phyloP scores from a whole-genome alignment of 257 asterid genomes.

The Eustoma russellianum region DNA sequence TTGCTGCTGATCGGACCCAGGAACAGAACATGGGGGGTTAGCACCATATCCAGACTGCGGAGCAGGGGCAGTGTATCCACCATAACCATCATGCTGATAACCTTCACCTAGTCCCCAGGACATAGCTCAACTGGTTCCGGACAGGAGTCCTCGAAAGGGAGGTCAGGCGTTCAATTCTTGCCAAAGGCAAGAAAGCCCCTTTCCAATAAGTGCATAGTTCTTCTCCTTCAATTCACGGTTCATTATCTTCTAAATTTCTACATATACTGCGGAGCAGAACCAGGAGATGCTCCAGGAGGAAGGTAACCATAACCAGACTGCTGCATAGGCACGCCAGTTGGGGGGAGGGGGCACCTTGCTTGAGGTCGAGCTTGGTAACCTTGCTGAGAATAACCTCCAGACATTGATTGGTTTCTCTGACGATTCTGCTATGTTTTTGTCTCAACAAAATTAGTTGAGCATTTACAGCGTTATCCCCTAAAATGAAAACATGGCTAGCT shows the following conservation, averaged over 20 bases:
- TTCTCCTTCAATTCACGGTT: too few species aligned
- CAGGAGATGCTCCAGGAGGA: conserved; percentile 71
- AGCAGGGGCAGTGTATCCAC: conserved; percentile 45
- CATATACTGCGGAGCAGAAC: conserved; percentile 65
- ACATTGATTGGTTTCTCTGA: conserved; percentile 48
- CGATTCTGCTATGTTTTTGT: too few species aligned
- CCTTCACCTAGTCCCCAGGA: conserved; percentile 77
- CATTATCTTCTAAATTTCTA: too few species aligned
- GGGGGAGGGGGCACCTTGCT: conserved; percentile 57
- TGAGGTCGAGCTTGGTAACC: conserved; percentile 86
- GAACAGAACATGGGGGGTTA: conserved; percentile 30
- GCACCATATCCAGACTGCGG: conserved; percentile 56
- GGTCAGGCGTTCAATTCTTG: too few species aligned
- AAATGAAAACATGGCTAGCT: too few species aligned
- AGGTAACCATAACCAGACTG: conserved; percentile 76
- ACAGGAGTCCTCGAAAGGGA: too few species aligned
- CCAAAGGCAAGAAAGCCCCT: too few species aligned
- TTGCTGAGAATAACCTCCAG: conserved; percentile 75
- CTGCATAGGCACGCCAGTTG: conserved; percentile 56
- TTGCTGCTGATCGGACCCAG: conserved; percentile 75
- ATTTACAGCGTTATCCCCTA: too few species aligned
- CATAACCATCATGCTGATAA: conserved; percentile 67
- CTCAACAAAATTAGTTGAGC: too few species aligned
- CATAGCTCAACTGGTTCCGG: too few species aligned
- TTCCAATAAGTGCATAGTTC: too few species aligned